Conservation (phyloP, 331 rosid species). For the Malus hybrid region DNA sequence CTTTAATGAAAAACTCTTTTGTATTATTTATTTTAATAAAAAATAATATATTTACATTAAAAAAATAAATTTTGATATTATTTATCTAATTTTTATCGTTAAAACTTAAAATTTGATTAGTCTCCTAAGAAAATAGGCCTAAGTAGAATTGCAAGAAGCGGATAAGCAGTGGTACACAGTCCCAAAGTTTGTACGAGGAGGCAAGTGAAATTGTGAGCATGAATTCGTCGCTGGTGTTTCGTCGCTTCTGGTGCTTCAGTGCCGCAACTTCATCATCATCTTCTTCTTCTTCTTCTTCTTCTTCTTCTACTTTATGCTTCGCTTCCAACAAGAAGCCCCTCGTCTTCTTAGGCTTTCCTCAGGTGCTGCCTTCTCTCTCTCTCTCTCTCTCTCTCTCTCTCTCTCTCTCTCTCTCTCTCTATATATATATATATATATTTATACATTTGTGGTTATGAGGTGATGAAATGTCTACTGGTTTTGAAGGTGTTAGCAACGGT, state of each 20-base stretch:
- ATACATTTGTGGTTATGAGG: background rate
- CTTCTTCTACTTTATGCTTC: conserved; percentile 16
- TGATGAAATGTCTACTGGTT: background rate
- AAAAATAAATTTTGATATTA: too few species aligned
- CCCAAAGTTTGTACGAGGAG: too few species aligned
- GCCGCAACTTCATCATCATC: conserved; percentile 21
- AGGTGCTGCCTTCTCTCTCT: conserved; percentile 22
- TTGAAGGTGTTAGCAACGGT: conserved; percentile 64
- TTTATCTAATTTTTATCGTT: too few species aligned
- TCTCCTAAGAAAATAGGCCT: too few species aligned
- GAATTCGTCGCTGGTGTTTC: conserved; percentile 48
- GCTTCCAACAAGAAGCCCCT: conserved; percentile 53
- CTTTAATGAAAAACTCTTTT: too few species aligned
- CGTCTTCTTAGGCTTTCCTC: conserved; percentile 83
- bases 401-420: background rate
- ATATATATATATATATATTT: background rate
- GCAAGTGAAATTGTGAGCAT: conserved; percentile 1
- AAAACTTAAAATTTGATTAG: too few species aligned
- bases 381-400: background rate
- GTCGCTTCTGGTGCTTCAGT: conserved; percentile 53
- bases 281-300: conserved; percentile 12
- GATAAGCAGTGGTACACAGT: too few species aligned
- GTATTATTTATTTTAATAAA: too few species aligned
- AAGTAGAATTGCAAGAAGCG: background rate
- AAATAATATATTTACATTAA: too few species aligned